Conservation (phyloP, 768 basidiomycete species). For the Russula compacta region DNA sequence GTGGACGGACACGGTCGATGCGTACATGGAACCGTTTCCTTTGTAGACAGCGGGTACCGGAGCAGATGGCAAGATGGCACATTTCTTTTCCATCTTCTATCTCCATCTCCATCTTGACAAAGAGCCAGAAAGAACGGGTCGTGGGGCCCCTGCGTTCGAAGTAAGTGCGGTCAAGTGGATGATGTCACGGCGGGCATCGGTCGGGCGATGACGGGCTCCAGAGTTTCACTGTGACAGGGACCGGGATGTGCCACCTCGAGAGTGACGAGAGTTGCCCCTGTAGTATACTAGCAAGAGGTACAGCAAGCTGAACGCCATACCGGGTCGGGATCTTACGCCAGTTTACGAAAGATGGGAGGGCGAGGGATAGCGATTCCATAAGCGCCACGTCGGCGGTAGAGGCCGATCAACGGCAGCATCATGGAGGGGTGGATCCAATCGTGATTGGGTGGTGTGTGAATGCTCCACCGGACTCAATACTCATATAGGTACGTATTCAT, state of each 20-base stretch:
- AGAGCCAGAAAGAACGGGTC: background rate
- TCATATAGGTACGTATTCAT: background rate
- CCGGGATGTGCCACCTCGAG: background rate
- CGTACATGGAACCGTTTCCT: background rate
- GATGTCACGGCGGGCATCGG: background rate
- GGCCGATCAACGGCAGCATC: conserved; percentile 1
- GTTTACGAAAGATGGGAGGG: background rate
- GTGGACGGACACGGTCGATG: no score
- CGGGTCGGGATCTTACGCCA: background rate
- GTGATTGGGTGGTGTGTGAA: background rate
- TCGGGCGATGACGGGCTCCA: background rate
- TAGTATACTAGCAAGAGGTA: no score
- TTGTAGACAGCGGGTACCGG: background rate
- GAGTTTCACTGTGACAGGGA: background rate
- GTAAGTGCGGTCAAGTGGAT: background rate
- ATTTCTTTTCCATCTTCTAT: background rate
- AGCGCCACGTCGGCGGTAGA: background rate
- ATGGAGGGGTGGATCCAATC: background rate
- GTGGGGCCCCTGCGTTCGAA: background rate
- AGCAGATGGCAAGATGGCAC: background rate
- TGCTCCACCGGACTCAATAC: background rate
- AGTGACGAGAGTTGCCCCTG: background rate
- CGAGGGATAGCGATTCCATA: background rate
- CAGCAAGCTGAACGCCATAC: background rate
- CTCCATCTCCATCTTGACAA: background rate